Conservation (phyloP, 2,329 filamentous ascomycete species). For the Trichophaea hybrida region DNA sequence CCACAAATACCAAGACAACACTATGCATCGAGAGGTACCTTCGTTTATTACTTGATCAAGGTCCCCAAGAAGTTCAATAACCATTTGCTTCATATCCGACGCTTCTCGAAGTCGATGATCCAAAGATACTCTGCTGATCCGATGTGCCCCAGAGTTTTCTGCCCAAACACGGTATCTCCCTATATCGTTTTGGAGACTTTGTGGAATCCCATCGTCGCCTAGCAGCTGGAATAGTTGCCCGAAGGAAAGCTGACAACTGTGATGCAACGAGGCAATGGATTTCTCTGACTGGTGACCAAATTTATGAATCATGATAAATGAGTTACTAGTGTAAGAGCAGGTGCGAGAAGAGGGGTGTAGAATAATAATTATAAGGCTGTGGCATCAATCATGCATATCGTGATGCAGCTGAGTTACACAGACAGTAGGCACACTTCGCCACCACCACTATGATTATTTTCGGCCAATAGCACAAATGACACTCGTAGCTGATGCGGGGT, state of each 20-base stretch:
- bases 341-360: no score
- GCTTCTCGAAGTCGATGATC: slow-evolving; percentile 30
- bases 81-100: slow-evolving; percentile 11
- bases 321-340: background rate
- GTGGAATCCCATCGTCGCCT: background rate
- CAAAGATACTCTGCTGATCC: slow-evolving; percentile 27
- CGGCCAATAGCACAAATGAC: no score
- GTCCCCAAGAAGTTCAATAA: slow-evolving; percentile 22
- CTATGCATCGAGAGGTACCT: slow-evolving; percentile 10
- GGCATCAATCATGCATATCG: no score
- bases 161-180: slow-evolving; percentile 30
- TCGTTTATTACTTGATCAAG: slow-evolving; percentile 23
- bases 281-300: no score
- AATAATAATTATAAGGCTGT: no score
- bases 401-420: no score
- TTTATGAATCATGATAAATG: background rate
- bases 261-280: no score
- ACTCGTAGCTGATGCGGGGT: no score
- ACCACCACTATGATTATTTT: no score
- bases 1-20: background rate
- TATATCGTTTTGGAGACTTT: slow-evolving; percentile 1
- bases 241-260: no score
- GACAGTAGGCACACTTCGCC: no score
- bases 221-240: no score
- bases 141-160: slow-evolving; percentile 30